Conservation (phyloP, 805 yeast genomes). For the Diddensiella transvaalensis region DNA sequence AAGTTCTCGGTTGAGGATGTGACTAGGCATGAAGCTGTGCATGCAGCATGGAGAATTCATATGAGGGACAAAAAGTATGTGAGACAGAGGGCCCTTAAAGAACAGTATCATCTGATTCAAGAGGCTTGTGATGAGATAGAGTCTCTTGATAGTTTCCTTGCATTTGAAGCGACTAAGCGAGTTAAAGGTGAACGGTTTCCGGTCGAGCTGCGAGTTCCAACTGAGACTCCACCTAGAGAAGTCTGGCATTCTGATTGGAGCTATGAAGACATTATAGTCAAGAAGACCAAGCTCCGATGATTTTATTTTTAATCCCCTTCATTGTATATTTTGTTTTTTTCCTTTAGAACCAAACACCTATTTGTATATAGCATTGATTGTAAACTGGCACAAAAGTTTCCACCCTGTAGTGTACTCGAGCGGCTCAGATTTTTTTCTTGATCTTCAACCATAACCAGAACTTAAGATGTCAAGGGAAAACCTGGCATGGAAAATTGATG, state of each 20-base stretch:
- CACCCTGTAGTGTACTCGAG: background rate
- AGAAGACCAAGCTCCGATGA: slow-evolving; percentile 8
- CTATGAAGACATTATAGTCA: slow-evolving; percentile 17
- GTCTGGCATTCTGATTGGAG: slow-evolving; percentile 63
- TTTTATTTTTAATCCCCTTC: background rate
- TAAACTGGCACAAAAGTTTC: background rate
- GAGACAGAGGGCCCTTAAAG: slow-evolving; percentile 34
- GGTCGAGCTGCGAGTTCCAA: slow-evolving; percentile 80
- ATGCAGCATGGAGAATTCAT: slow-evolving; percentile 73
- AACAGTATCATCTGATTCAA: slow-evolving; percentile 62
- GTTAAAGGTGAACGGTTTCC: slow-evolving; percentile 67
- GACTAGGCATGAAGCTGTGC: slow-evolving; percentile 77
- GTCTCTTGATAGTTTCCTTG: slow-evolving; percentile 46
- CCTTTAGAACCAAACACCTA: background rate
- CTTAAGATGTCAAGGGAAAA: slow-evolving; percentile 29
- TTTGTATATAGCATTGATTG: slow-evolving; percentile 2
- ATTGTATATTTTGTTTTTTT: slow-evolving; percentile 2
- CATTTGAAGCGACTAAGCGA: slow-evolving; percentile 54
- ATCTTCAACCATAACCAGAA: background rate
- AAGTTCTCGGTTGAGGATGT: slow-evolving; percentile 76
- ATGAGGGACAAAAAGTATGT: slow-evolving; percentile 49
- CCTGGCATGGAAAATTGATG: slow-evolving; percentile 36
- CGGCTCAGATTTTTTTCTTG: background rate
- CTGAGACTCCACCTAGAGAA: slow-evolving; percentile 79
- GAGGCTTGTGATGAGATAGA: slow-evolving; percentile 70